These are phyloP conservation scores for Acacia crassicarpa DNA, from an alignment of 306 rosid species.

Conservation along the genomic window DNA sequence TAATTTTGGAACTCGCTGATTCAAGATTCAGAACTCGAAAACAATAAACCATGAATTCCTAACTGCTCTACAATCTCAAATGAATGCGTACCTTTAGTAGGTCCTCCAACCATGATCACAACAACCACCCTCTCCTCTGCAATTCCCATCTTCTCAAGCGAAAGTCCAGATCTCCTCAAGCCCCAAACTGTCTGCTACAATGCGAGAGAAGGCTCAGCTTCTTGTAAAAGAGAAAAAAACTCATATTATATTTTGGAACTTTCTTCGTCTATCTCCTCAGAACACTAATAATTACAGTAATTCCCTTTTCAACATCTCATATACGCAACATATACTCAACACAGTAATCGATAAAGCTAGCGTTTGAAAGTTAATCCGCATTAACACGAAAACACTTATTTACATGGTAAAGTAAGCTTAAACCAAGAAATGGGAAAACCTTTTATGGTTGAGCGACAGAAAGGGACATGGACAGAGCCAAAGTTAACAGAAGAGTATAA, in stretches of 20 bases:
- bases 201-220: not conserved
- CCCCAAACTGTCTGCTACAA: not conserved
- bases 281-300: not conserved
- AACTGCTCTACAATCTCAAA: not conserved
- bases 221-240: not conserved
- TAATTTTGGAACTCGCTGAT: slow-evolving; percentile 5
- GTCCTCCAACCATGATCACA: slow-evolving; percentile 99
- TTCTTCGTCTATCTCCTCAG: not conserved
- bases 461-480: too few relatives aligned
- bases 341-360: too few relatives aligned
- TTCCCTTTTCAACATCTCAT: not conserved
- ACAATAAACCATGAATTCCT: not conserved
- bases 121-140: slow-evolving; percentile 78
- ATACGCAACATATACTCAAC: too few relatives aligned
- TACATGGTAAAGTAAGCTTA: too few relatives aligned
- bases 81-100: slow-evolving; percentile 72
- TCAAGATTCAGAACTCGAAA: slow-evolving; percentile 4
- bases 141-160: slow-evolving; percentile 49
- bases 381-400: too few relatives aligned
- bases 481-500: too few relatives aligned
- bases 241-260: not conserved
- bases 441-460: too few relatives aligned
- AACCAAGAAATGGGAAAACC: too few relatives aligned
- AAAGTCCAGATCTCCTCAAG: slow-evolving; percentile 17
- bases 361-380: too few relatives aligned